phyloP scores from a whole-genome alignment of 345 rosid genomes.

The Rhodamnia rubescens region DNA sequence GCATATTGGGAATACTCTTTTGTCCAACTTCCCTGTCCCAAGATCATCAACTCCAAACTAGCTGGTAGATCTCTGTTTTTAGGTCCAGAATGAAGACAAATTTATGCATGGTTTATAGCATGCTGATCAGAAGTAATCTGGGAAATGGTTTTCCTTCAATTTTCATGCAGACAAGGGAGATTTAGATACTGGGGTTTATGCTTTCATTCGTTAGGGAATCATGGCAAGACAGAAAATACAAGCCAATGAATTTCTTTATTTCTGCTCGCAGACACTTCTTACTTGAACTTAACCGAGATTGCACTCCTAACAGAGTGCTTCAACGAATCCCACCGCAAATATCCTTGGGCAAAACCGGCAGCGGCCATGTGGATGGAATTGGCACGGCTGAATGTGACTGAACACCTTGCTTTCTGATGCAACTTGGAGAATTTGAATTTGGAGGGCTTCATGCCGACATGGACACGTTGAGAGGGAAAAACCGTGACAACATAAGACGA shows the following conservation, averaged over 20 bases:
- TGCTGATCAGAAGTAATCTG: background rate
- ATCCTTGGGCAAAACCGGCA: slow-evolving; percentile 14
- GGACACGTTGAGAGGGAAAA: slow-evolving; percentile 17
- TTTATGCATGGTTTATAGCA: background rate
- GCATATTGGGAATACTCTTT: background rate
- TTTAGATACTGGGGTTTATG: background rate
- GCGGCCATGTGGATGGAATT: background rate
- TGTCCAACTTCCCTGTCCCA: background rate
- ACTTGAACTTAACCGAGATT: slow-evolving; percentile 12
- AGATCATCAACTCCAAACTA: background rate
- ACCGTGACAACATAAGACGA: slow-evolving; percentile 11
- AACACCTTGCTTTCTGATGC: slow-evolving; percentile 27
- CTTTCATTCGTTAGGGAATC: background rate
- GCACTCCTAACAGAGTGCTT: slow-evolving; percentile 24
- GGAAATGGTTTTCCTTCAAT: background rate
- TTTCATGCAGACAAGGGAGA: fast-evolving
- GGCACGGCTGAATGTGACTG: slow-evolving; percentile 9
- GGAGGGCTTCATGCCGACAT: slow-evolving; percentile 22
- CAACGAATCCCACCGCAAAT: slow-evolving; percentile 22
- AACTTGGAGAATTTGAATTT: slow-evolving; percentile 18
- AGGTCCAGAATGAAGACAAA: background rate
- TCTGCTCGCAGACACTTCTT: background rate
- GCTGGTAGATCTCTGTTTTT: background rate
- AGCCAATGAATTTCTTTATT: background rate
- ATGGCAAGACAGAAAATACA: background rate